Evolutionary conservation across 2,329 filamentous ascomycete genomes (phyloP).

Genomic region (Fusarium fracticaudum): DNA sequence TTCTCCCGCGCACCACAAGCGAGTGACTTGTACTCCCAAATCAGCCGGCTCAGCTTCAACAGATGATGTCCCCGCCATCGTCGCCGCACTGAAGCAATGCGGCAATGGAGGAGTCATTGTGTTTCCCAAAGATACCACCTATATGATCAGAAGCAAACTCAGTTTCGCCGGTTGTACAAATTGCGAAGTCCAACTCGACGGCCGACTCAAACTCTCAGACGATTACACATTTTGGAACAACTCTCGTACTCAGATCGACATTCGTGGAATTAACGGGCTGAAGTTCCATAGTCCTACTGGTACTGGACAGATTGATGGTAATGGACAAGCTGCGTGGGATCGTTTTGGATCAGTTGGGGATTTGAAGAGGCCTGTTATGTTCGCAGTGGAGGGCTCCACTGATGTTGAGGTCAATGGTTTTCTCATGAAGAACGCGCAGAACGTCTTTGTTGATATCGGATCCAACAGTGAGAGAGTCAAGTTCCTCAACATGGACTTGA

Average conservation of each 20-base stretch:
- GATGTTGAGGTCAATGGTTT: neutral
- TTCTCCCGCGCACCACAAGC: neutral
- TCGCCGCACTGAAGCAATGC: neutral
- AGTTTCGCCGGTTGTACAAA: neutral
- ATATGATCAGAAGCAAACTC: neutral
- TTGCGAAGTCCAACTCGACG: neutral
- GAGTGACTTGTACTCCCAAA: neutral
- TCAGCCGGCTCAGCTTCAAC: neutral
- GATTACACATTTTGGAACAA: neutral
- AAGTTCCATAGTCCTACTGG: neutral
- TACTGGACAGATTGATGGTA: neutral
- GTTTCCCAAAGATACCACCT: neutral
- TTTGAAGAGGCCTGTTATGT: neutral
- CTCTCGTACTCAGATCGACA: neutral
- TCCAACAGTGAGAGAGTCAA: neutral
- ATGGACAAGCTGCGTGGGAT: neutral
- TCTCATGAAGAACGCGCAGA: neutral
- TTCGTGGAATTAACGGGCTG: fast-evolving
- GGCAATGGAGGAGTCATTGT: neutral
- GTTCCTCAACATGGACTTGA: neutral
- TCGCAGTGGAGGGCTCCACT: neutral
- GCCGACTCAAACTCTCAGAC: neutral
- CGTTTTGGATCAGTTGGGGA: neutral
- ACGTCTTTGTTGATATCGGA: neutral
- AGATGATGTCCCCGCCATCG: neutral